These are phyloP conservation scores for Bipolaris gigantea DNA, from an alignment of 2,329 filamentous ascomycete species.

Conservation along the genomic window DNA sequence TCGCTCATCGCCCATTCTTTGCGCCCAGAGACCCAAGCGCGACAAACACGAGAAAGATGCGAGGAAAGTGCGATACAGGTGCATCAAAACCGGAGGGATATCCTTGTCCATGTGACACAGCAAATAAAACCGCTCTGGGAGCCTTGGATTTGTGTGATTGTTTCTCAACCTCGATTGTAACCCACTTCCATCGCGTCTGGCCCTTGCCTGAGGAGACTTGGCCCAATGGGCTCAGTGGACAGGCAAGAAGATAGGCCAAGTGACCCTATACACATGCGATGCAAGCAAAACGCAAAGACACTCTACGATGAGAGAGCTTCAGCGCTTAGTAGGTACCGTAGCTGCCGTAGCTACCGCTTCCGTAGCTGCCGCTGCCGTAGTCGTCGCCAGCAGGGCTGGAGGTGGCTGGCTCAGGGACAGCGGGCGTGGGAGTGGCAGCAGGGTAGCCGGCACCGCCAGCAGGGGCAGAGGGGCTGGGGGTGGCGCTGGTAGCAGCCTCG, in stretches of 20 bases:
- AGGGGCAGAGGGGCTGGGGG: constrained; percentile 4
- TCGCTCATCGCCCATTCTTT: constrained; percentile 1
- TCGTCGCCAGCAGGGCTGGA: constrained; percentile 8
- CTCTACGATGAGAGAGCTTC: constrained; percentile 12
- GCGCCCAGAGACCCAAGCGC: neutral
- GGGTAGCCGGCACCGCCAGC: constrained; percentile 2
- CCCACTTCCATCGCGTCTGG: constrained; percentile 17
- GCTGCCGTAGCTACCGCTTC: constrained; percentile 22
- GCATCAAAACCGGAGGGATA: constrained; percentile 12
- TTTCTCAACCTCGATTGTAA: constrained; percentile 22
- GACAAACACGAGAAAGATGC: neutral
- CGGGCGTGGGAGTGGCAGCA: constrained; percentile 11
- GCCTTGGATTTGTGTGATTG: constrained; percentile 6
- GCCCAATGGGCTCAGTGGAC: constrained; percentile 27
- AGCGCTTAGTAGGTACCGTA: constrained; percentile 30
- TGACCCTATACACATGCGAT: constrained; percentile 18
- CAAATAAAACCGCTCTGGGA: constrained; percentile 10
- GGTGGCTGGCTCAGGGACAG: constrained; percentile 1
- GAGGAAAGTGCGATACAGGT: neutral
- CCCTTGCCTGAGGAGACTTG: constrained; percentile 26
- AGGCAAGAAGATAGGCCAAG: constrained; percentile 32
- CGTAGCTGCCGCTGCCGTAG: constrained; percentile 21
- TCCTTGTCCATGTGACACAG: constrained; percentile 28
- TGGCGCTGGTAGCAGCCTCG: constrained; percentile 1
- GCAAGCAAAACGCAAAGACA: constrained; percentile 24